Conservation (phyloP, 192 early-diverging fungal genomes). For the Glomus cerebriforme region DNA sequence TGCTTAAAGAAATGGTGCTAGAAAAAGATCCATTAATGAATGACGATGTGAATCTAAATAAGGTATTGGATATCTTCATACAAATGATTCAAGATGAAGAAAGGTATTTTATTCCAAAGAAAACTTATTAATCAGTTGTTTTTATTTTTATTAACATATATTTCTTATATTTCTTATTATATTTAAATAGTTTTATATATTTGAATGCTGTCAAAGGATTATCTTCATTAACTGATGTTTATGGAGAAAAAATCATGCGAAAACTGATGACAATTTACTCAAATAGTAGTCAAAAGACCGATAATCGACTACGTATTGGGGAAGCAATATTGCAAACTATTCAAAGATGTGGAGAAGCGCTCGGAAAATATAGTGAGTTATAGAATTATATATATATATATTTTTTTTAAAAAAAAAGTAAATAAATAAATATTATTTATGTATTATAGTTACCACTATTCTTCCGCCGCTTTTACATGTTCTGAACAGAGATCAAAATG, state of each 20-base stretch:
- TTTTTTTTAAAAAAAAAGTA: neutral
- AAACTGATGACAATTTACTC: conserved; percentile 72
- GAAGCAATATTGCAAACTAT: conserved; percentile 88
- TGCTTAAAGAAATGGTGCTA: conserved; percentile 81
- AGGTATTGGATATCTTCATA: conserved; percentile 75
- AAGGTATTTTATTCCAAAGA: conserved; percentile 48
- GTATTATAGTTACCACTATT: neutral
- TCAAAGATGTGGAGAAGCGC: conserved; percentile 75
- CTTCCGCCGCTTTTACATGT: conserved; percentile 40
- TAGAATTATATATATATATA: neutral
- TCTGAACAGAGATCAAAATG: conserved; percentile 36
- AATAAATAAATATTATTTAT: neutral
- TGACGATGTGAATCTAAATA: conserved; percentile 58
- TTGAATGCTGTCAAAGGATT: conserved; percentile 91
- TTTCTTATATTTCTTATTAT: no score
- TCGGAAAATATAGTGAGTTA: conserved; percentile 66
- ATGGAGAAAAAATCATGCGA: conserved; percentile 69
- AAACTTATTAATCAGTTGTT: no score
- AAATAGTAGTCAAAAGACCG: conserved; percentile 48
- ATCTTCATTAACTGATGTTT: conserved; percentile 77
- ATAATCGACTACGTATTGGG: conserved; percentile 79
- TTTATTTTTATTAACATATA: no score
- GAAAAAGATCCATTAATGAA: conserved; percentile 61
- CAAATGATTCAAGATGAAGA: conserved; percentile 78
- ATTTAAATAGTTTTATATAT: conserved; percentile 74